These are phyloP conservation scores for Fraxinus pennsylvanica DNA, from an alignment of 257 asterid species.

Conservation along the genomic window DNA sequence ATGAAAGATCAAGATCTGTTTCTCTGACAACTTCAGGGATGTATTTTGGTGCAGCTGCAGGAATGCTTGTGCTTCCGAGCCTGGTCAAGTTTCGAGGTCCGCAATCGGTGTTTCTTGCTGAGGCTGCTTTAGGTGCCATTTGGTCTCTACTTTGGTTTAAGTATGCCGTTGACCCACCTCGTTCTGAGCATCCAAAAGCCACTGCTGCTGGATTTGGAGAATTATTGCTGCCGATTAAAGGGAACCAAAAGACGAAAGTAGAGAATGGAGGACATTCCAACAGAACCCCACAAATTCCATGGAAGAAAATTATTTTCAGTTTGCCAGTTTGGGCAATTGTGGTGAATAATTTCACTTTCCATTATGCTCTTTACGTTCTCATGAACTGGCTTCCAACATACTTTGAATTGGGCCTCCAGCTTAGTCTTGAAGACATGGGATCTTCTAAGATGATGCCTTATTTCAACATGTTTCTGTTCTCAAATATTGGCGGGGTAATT, in stretches of 20 bases:
- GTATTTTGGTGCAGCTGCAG: conserved; percentile 89
- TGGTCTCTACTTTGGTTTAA: conserved; percentile 86
- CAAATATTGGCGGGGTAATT: conserved; percentile 81
- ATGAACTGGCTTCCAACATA: conserved; percentile 99
- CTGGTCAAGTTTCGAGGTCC: conserved; percentile 74
- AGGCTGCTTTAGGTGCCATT: conserved; percentile 73
- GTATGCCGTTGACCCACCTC: conserved; percentile 81
- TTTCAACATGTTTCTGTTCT: conserved; percentile 81
- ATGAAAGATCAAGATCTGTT: conserved; percentile 83
- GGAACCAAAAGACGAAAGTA: conserved; percentile 42
- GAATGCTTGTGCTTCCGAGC: conserved; percentile 80
- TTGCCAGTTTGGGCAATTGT: conserved; percentile 94
- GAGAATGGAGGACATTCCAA: conserved; percentile 55
- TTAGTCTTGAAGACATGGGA: conserved; percentile 92
- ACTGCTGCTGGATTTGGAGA: conserved; percentile 87
- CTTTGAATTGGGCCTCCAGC: conserved; percentile 77
- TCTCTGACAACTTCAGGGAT: conserved; percentile 91
- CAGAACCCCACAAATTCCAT: conserved; percentile 55
- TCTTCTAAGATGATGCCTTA: conserved; percentile 95
- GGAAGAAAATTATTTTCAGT: conserved; percentile 68
- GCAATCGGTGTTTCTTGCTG: conserved; percentile 74
- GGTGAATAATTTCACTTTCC: conserved; percentile 83
- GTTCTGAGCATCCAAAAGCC: conserved; percentile 89
- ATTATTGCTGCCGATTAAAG: conserved; percentile 57
- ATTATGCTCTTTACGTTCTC: conserved; percentile 85